These are phyloP conservation scores for Globisporangium nagaii DNA, from an alignment of 352 stramenopile species.

Conservation along the genomic window DNA sequence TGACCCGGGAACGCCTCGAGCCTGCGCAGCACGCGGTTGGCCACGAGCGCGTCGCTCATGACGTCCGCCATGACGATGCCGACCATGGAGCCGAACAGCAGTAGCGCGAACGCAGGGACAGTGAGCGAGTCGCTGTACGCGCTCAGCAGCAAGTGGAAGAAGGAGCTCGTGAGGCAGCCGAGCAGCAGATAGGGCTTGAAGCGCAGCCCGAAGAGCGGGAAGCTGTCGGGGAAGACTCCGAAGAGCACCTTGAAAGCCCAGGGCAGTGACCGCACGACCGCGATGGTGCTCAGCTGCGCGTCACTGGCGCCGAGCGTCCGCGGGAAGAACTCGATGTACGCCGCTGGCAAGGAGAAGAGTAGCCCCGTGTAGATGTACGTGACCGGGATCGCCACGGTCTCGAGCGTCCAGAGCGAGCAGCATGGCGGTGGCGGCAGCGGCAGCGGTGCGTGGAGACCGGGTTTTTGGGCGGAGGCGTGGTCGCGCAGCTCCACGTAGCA, in stretches of 20 bases:
- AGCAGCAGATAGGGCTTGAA: conserved; percentile 80
- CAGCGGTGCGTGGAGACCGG: too few species aligned
- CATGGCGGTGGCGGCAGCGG: background rate
- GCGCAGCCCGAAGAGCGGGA: conserved; percentile 42
- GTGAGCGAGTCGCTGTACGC: conserved; percentile 29
- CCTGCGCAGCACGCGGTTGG: conserved; percentile 45
- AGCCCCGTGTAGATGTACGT: conserved; percentile 77
- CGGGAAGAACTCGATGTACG: conserved; percentile 76
- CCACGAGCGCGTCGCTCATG: conserved; percentile 73
- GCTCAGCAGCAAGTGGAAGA: conserved; percentile 51
- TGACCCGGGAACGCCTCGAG: conserved; percentile 33
- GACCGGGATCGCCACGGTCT: conserved; percentile 62
- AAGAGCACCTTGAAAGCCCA: conserved; percentile 83
- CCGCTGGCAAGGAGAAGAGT: conserved; percentile 57
- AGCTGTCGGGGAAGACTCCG: conserved; percentile 59
- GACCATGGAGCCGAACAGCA: conserved; percentile 63
- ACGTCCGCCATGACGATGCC: conserved; percentile 80
- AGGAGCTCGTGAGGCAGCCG: conserved; percentile 46
- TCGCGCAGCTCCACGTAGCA: conserved; percentile 11
- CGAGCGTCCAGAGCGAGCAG: conserved; percentile 42
- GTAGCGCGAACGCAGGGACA: conserved; percentile 56
- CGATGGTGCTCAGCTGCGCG: conserved; percentile 66
- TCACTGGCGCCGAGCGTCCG: conserved; percentile 52
- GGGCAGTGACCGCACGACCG: conserved; percentile 58
- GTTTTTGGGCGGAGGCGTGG: background rate